Evolutionary conservation across 78 protist species (phyloP).

Genomic region (Reticulomyxa filosa): DNA sequence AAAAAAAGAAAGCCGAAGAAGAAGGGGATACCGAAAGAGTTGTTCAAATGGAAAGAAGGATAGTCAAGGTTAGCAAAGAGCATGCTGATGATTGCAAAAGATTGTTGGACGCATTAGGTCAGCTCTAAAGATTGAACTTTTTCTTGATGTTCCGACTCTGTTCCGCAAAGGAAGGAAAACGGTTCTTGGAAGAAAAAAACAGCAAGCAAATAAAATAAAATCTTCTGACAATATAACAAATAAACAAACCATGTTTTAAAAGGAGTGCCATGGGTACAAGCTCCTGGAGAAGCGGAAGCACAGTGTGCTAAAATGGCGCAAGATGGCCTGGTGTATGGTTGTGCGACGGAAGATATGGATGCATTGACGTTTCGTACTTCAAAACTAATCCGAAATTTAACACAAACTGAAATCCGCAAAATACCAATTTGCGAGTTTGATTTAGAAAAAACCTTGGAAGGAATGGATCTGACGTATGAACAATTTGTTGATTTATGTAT

Average conservation of each 20-base stretch:
- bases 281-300: slow-evolving; percentile 96
- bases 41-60: slow-evolving; percentile 30
- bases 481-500: slow-evolving; percentile 8
- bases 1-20: slow-evolving; percentile 52
- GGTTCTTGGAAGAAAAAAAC: too few relatives aligned
- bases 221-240: too few relatives aligned
- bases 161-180: too few relatives aligned
- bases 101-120: too few relatives aligned
- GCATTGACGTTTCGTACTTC: slow-evolving; percentile 88
- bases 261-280: too few relatives aligned
- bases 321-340: slow-evolving; percentile 41
- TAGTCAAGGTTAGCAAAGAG: slow-evolving; percentile 41
- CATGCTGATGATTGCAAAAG: slow-evolving; percentile 70
- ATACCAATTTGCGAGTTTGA: not conserved
- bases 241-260: too few relatives aligned
- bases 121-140: too few relatives aligned
- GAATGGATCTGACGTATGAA: not conserved
- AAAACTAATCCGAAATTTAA: not conserved
- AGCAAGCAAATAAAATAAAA: too few relatives aligned
- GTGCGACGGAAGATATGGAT: slow-evolving; percentile 95
- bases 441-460: not conserved
- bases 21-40: slow-evolving; percentile 51
- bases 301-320: slow-evolving; percentile 64
- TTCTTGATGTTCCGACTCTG: too few relatives aligned
- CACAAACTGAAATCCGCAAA: not conserved